A percentile compares a stretch with the other conserved stretches of the same genome.
phyloP scores from a whole-genome alignment of 1,284 basidiomycete species.

The Tilletia caries region DNA sequence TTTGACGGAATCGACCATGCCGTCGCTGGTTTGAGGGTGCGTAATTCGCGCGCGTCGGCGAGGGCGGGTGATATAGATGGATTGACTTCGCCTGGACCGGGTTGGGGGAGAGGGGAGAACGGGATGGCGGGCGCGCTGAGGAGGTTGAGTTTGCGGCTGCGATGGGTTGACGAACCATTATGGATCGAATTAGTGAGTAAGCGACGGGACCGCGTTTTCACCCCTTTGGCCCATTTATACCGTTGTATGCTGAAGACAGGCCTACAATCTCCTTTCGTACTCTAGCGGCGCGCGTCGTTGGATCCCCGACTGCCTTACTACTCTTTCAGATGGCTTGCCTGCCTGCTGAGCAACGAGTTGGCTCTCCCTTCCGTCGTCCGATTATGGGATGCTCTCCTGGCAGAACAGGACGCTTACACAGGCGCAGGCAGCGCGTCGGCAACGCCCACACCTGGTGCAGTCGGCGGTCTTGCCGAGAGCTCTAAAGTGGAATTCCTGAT shows the following conservation, averaged over 20 bases:
- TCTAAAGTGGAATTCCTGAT: slow-evolving; percentile 49
- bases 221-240: neutral
- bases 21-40: slow-evolving; percentile 17
- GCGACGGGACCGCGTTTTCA: neutral
- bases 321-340: slow-evolving; percentile 50
- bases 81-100: neutral
- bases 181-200: slow-evolving; percentile 32
- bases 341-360: slow-evolving; percentile 45
- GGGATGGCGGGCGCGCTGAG: slow-evolving; percentile 43
- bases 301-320: slow-evolving; percentile 50
- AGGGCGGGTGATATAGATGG: neutral
- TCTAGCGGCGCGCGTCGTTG: slow-evolving; percentile 21
- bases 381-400: slow-evolving; percentile 48
- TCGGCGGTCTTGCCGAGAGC: slow-evolving; percentile 12
- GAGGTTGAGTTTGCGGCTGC: slow-evolving; percentile 37
- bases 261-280: too few species aligned
- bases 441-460: neutral
- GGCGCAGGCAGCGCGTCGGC: neutral
- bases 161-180: slow-evolving; percentile 37
- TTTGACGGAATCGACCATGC: slow-evolving; percentile 41
- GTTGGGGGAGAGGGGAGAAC: slow-evolving; percentile 11
- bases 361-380: slow-evolving; percentile 38
- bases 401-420: slow-evolving; percentile 30
- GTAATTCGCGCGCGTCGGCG: slow-evolving; percentile 12
- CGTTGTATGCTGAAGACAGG: too few species aligned